Conservation (phyloP, 2,329 filamentous ascomycete species). For the Beauveria australis region DNA sequence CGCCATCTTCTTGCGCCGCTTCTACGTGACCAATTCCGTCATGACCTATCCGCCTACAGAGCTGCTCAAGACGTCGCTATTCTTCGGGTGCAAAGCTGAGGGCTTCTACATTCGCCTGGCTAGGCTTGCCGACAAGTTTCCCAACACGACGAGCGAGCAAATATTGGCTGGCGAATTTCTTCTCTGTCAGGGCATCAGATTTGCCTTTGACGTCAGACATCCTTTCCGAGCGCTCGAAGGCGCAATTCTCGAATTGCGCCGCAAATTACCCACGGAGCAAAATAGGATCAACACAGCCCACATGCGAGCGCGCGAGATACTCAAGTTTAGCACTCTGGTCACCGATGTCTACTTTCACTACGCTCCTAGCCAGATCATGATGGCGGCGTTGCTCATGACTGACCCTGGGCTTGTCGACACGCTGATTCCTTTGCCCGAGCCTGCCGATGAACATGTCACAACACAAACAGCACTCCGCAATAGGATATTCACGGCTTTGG, state of each 20-base stretch:
- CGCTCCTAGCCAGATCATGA: slow-evolving; percentile 88
- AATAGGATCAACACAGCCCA: slow-evolving; percentile 54
- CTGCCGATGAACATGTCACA: slow-evolving; percentile 20
- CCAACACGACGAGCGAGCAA: slow-evolving; percentile 65
- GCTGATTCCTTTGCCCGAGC: slow-evolving; percentile 32
- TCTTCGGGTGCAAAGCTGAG: slow-evolving; percentile 90
- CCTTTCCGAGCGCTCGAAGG: slow-evolving; percentile 85
- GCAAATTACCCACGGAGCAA: slow-evolving; percentile 54
- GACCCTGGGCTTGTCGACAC: slow-evolving; percentile 55
- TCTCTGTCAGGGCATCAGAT: slow-evolving; percentile 83
- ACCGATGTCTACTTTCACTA: slow-evolving; percentile 98
- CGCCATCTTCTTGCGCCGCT: slow-evolving; percentile 82
- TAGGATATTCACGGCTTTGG: slow-evolving; percentile 42
- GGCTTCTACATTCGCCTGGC: slow-evolving; percentile 62
- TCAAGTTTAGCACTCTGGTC: slow-evolving; percentile 73
- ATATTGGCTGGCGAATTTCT: slow-evolving; percentile 89
- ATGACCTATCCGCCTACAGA: slow-evolving; percentile 94
- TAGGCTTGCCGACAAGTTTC: slow-evolving; percentile 62
- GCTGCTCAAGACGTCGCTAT: slow-evolving; percentile 82
- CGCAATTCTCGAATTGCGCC: slow-evolving; percentile 71
- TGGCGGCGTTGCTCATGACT: slow-evolving; percentile 68
- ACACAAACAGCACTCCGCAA: slow-evolving; percentile 27
- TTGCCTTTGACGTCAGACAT: slow-evolving; percentile 88
- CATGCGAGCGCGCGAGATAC: slow-evolving; percentile 59
- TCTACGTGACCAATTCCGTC: slow-evolving; percentile 90